These are phyloP conservation scores for Raphanus raphanistrum DNA, from an alignment of 345 rosid species.

Conservation along the genomic window DNA sequence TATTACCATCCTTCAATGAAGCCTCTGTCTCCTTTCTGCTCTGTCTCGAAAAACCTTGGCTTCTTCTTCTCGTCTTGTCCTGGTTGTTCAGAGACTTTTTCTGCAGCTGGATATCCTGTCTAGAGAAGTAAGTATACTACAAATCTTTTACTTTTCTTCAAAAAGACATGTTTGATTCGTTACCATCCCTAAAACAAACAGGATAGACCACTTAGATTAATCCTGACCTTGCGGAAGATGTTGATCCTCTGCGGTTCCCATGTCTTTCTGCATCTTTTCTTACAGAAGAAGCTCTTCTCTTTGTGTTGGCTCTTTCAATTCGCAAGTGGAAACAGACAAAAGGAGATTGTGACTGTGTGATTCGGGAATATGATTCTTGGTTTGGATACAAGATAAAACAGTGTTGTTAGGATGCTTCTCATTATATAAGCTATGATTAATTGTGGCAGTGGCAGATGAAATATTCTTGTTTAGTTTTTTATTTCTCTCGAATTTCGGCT, in stretches of 20 bases:
- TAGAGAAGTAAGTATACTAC: constrained; percentile 18
- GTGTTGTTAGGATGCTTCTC: constrained; percentile 9
- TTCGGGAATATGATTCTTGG: constrained; percentile 32
- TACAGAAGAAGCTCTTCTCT: constrained; percentile 1
- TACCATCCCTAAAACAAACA: not conserved
- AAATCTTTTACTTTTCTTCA: not conserved
- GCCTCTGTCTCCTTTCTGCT: constrained; percentile 41
- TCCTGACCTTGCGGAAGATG: constrained; percentile 33
- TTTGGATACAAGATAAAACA: constrained; percentile 5
- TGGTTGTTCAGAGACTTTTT: constrained; percentile 11
- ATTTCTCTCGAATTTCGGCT: constrained; percentile 10
- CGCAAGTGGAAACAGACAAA: constrained; percentile 13
- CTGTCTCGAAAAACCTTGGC: constrained; percentile 12
- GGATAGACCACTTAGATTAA: not conserved
- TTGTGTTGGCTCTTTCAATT: constrained; percentile 1
- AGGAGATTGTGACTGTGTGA: constrained; percentile 9
- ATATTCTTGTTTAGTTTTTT: not conserved
- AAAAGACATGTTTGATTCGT: not conserved
- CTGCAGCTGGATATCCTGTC: constrained; percentile 33
- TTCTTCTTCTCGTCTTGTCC: constrained; percentile 20
- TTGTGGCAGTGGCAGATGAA: not conserved
- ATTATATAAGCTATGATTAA: constrained; percentile 18
- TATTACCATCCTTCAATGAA: constrained; percentile 42
- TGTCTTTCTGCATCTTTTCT: constrained; percentile 30
- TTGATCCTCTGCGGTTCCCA: constrained; percentile 12